phyloP scores from a whole-genome alignment of 805 yeast genomes.

The Wickerhamomyces chambardii region DNA sequence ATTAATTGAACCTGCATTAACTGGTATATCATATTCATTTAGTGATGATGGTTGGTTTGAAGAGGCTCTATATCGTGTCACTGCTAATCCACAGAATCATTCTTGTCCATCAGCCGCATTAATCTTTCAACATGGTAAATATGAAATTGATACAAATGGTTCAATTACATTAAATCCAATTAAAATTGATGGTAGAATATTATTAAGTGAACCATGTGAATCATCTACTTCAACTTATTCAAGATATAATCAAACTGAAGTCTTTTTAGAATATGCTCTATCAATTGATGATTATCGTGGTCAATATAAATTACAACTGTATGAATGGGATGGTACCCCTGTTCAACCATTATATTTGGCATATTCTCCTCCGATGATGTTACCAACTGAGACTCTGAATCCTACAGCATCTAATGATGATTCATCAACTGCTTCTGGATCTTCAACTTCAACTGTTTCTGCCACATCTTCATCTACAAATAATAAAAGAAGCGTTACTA shows the following conservation, averaged over 20 bases:
- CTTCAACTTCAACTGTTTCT: too few relatives aligned
- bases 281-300: conserved; percentile 77
- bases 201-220: conserved; percentile 82
- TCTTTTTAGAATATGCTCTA: conserved; percentile 48
- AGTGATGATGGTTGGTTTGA: conserved; percentile 89
- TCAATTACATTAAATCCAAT: conserved; percentile 64
- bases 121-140: conserved; percentile 86
- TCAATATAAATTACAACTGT: conserved; percentile 62
- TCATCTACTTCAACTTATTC: conserved; percentile 55
- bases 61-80: conserved; percentile 78
- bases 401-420: conserved; percentile 46
- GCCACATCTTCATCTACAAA: too few relatives aligned
- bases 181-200: conserved; percentile 86
- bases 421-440: conserved; percentile 19
- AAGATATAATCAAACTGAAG: conserved; percentile 63
- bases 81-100: conserved; percentile 64
- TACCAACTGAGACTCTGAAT: conserved; percentile 85
- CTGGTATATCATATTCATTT: conserved; percentile 90
- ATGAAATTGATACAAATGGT: conserved; percentile 54
- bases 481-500: too few relatives aligned
- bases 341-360: conserved; percentile 88
- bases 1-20: conserved; percentile 88
- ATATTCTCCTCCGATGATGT: conserved; percentile 91
- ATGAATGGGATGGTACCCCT: conserved; percentile 69
- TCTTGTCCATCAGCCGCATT: conserved; percentile 77